Conservation (phyloP, 1,284 basidiomycete genomes). For the Termitomyces sp. region DNA sequence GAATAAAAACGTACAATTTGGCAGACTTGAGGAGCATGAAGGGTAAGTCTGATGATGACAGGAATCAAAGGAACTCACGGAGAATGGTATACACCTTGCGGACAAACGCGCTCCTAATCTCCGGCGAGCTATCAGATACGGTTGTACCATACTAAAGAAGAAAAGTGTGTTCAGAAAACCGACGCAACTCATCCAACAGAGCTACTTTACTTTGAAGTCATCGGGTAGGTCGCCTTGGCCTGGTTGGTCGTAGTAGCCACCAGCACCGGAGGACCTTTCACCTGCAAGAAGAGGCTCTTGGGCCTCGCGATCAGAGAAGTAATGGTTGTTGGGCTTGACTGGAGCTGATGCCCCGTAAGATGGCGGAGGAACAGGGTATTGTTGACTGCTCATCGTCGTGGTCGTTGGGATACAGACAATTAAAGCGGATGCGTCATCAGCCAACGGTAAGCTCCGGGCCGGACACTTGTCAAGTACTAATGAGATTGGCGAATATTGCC, state of each 20-base stretch:
- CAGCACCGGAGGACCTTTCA: conserved; percentile 39
- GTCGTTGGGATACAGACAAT: background rate
- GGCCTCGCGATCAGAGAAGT: conserved; percentile 29
- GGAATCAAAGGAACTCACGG: conserved; percentile 41
- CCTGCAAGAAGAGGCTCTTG: conserved; percentile 38
- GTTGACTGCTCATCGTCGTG: conserved; percentile 33
- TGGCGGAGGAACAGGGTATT: conserved; percentile 52
- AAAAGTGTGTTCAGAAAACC: background rate
- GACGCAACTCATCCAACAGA: background rate
- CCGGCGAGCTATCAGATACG: conserved; percentile 66
- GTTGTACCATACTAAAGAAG: conserved; percentile 63
- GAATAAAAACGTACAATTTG: conserved; percentile 56
- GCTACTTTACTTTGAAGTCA: conserved; percentile 66
- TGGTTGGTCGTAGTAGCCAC: conserved; percentile 68
- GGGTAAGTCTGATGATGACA: conserved; percentile 3
- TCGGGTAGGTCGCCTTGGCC: conserved; percentile 66
- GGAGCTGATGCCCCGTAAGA: conserved; percentile 39
- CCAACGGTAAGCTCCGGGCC: conserved; percentile 13
- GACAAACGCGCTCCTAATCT: conserved; percentile 71
- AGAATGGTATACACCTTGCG: conserved; percentile 81
- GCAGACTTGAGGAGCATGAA: conserved; percentile 39
- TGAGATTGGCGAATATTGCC: background rate
- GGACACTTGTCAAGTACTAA: background rate
- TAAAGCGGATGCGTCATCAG: background rate
- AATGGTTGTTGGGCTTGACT: conserved; percentile 28